Base-by-base conservation (phyloP, 2,329 filamentous ascomycete species). In the Moelleriella libera region DNA sequence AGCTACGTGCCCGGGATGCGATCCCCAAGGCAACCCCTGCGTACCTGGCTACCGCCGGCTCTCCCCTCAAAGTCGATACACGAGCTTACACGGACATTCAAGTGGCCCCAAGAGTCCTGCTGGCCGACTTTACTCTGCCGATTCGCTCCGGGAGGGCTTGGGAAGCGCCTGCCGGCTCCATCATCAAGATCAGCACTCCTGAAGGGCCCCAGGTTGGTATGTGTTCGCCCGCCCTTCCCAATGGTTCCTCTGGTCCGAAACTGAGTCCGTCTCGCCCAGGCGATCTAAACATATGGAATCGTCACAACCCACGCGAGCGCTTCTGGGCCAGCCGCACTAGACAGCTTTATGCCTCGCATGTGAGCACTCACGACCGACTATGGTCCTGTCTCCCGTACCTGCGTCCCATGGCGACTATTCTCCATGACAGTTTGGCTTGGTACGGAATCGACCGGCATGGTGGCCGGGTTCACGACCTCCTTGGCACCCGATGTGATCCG, bases 401-500 rank as follows among this genome's bases (percentile, higher is more conserved):
- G 67, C 70, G 86, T 6, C 85, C 85, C 0, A 64, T 92, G 44
- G 76, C 76, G 8, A 89, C 85, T 1, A 83, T 92, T 49, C 68
- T 80, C 11, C 68, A 66, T 5, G 86, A 92, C 61, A 78, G 74
- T n/a, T 65, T 90, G 11, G 57, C 72, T 47, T 70, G 71, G 66
- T 81, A 83, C 58, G 76, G 77, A 48, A 60, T 68, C 44, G 74
- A 85, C 59, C 67, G 75, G 58, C 72, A 81, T 57, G 81, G 85
- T 56, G 71, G 85, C 45, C 65, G 78, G 49, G 73, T 85, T 39
- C 86, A 94, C 67, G 87, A 94, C 65, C 68, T 94, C 28, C 68
- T 94, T 4, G 87, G 86, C 37, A 94, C 86, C 30, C 71, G 87
- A 42, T 94, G 87, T 63, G 87, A 92, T 63, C 86, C 86, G 1